These are phyloP conservation scores for Talaromyces sp. DNA, from an alignment of 2,329 filamentous ascomycete genomes.

Conservation along the genomic window DNA sequence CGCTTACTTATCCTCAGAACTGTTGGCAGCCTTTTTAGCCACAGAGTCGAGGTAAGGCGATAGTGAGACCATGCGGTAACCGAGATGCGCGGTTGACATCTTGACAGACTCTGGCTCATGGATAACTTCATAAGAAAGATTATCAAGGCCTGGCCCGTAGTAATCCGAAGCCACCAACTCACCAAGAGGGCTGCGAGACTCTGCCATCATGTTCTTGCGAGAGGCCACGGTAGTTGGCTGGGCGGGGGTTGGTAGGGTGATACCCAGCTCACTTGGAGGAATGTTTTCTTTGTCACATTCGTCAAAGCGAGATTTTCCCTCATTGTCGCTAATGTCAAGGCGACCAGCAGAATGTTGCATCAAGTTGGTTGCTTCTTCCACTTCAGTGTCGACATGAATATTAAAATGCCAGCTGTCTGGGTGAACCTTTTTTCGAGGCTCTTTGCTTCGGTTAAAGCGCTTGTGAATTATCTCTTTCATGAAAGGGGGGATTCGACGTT, in stretches of 20 bases:
- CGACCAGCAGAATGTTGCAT: conserved; percentile 87
- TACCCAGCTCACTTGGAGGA: conserved; percentile 63
- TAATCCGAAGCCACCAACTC: conserved; percentile 68
- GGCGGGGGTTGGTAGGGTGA: conserved; percentile 55
- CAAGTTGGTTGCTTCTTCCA: conserved; percentile 87
- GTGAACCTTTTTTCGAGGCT: conserved; percentile 41
- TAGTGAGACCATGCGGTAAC: background rate
- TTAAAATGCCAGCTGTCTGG: conserved; percentile 74
- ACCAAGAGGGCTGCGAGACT: conserved; percentile 64
- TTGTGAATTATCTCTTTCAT: conserved; percentile 46
- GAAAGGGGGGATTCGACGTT: conserved; percentile 51
- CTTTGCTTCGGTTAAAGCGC: conserved; percentile 2
- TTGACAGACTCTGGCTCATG: conserved; percentile 54
- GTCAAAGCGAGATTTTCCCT: conserved; percentile 60
- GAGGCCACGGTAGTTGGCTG: conserved; percentile 27
- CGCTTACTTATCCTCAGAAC: background rate
- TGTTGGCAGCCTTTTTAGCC: background rate
- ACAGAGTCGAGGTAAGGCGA: background rate
- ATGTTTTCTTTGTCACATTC: conserved; percentile 89
- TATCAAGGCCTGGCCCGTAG: conserved; percentile 65
- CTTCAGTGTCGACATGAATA: conserved; percentile 87
- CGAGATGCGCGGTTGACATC: background rate
- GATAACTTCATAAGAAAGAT: conserved; percentile 60
- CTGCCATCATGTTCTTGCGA: conserved; percentile 55
- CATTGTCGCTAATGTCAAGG: conserved; percentile 77